A percentile compares a stretch with the other conserved stretches of the same genome.
These are phyloP conservation scores for Tremella mesenterica DNA, from an alignment of 768 basidiomycete genomes.

Conservation along the genomic window DNA sequence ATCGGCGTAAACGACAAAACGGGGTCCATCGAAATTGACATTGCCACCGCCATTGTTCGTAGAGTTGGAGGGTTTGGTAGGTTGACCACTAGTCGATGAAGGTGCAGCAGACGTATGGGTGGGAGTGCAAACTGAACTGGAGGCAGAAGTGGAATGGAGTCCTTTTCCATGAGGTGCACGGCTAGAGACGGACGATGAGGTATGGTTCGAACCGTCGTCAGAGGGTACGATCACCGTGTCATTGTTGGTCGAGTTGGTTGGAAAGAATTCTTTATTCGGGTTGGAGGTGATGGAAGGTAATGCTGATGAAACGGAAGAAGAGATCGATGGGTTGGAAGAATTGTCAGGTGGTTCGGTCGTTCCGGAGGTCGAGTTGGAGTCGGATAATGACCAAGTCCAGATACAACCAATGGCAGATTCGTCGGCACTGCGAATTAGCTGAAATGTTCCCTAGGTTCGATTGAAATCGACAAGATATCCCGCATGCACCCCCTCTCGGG, in stretches of 20 bases:
- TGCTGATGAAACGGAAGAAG: too few species aligned
- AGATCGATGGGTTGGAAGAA: not conserved
- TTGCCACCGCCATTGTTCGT: not conserved
- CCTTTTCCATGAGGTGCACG: too few species aligned
- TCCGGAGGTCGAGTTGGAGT: not conserved
- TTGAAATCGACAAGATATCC: not conserved
- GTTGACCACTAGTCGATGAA: not conserved
- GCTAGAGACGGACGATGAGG: not conserved
- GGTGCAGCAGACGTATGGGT: not conserved
- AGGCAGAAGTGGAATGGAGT: too few species aligned
- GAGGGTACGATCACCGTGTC: not conserved
- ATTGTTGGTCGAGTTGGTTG: not conserved
- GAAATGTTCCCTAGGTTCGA: not conserved
- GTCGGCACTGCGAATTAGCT: slow-evolving; percentile 5
- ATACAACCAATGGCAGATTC: slow-evolving; percentile 9
- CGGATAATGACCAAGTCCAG: slow-evolving; percentile 8
- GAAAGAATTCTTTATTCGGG: not conserved
- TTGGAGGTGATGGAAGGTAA: too few species aligned
- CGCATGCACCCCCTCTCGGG: too few species aligned
- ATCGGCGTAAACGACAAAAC: slow-evolving; percentile 39
- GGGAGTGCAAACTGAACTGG: not conserved
- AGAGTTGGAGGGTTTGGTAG: not conserved
- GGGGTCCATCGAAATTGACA: slow-evolving; percentile 13
- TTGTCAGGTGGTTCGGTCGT: not conserved
- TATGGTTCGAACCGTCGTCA: not conserved